phyloP scores from a whole-genome alignment of 176 grass and related monocot genomes.

The Chloris gayana region DNA sequence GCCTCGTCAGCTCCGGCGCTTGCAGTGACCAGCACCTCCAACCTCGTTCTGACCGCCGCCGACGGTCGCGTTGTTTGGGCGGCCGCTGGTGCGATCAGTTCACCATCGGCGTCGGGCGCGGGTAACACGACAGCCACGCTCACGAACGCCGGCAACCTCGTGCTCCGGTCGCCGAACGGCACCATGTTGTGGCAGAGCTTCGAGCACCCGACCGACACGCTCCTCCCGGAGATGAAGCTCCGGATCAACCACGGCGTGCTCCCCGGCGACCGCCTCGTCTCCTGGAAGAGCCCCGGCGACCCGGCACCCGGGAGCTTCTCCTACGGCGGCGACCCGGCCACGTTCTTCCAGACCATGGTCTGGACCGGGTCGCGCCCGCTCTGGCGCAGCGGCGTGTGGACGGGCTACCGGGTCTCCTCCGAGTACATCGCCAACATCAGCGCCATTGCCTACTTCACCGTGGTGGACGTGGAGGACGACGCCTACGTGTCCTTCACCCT shows the following conservation, averaged over 20 bases:
- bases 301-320: not conserved
- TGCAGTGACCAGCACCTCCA: constrained; percentile 1
- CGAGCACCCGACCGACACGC: constrained; percentile 35
- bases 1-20: not conserved
- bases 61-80: constrained; percentile 32
- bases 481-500: not conserved
- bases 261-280: not conserved
- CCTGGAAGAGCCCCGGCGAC: not conserved
- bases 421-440: not conserved
- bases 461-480: not conserved
- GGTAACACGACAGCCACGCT: not conserved
- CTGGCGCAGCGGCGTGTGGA: not conserved
- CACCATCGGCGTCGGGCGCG: not conserved
- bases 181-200: constrained; percentile 46
- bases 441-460: not conserved
- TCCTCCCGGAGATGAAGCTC: constrained; percentile 42
- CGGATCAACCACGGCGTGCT: not conserved
- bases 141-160: constrained; percentile 21
- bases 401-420: not conserved
- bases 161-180: constrained; percentile 26
- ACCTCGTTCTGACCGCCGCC: constrained; percentile 17
- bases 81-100: too few relatives aligned
- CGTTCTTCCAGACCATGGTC: not conserved
- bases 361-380: not conserved
- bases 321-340: not conserved